Evolutionary conservation across 2,329 filamentous ascomycete species (phyloP).

Genomic region (Paramyrothecium roridum): DNA sequence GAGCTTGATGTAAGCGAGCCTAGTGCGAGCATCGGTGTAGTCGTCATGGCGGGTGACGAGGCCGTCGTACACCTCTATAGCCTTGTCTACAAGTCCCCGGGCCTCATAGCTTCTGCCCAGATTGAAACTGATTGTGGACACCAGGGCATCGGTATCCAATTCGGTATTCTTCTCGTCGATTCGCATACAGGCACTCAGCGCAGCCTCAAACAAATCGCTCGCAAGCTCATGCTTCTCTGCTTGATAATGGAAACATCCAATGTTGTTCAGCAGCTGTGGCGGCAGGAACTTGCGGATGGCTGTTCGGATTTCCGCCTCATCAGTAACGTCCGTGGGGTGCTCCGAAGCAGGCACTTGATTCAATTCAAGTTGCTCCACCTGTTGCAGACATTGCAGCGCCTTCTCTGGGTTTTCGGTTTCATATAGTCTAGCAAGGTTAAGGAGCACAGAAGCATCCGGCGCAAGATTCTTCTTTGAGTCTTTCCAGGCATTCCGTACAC

Average conservation of each 20-base stretch:
- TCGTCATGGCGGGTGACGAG: conserved; percentile 81
- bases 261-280: conserved; percentile 93
- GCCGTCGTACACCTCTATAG: conserved; percentile 83
- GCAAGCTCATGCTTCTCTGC: conserved; percentile 77
- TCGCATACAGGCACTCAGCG: conserved; percentile 80
- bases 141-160: conserved; percentile 82
- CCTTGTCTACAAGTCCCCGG: conserved; percentile 75
- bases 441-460: conserved; percentile 80
- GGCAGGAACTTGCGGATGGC: conserved; percentile 75
- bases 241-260: conserved; percentile 93
- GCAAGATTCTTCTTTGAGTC: conserved; percentile 81
- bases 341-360: conserved; percentile 73
- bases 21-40: conserved; percentile 87
- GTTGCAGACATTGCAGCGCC: conserved; percentile 84
- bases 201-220: conserved; percentile 87
- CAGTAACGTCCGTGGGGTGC: conserved; percentile 49
- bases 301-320: conserved; percentile 57
- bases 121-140: conserved; percentile 97
- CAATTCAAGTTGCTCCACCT: conserved; percentile 87
- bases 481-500: conserved; percentile 85
- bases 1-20: conserved; percentile 86
- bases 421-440: conserved; percentile 90
- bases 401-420: conserved; percentile 84
- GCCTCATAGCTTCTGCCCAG: conserved; percentile 91
- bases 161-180: conserved; percentile 72